Percentiles rank a stretch among this genome's conserved stretches.
Conservation (phyloP, 768 basidiomycete species). For the Tricholomella constricta region DNA sequence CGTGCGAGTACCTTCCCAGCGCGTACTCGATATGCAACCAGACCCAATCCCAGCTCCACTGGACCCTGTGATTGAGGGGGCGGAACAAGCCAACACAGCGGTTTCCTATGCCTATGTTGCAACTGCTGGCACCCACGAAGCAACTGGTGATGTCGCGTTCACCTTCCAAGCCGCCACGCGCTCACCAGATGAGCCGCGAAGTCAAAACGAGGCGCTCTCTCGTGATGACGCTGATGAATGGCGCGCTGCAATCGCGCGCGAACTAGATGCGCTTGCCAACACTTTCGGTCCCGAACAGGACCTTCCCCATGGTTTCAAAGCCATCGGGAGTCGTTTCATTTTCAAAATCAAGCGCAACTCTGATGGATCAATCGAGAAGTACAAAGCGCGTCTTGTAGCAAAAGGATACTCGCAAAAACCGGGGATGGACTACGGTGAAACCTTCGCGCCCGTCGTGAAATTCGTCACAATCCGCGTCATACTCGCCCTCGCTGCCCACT, state of each 20-base stretch:
- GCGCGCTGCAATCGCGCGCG: too few relatives aligned
- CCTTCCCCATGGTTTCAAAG: constrained; percentile 12
- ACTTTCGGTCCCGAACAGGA: neutral
- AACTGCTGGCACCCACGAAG: too few relatives aligned
- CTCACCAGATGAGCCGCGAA: too few relatives aligned
- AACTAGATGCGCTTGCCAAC: too few relatives aligned
- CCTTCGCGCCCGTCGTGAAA: constrained; percentile 25
- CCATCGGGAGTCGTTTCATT: constrained; percentile 21
- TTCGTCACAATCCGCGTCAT: constrained; percentile 16
- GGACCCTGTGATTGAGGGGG: neutral
- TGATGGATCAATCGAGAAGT: constrained; percentile 17
- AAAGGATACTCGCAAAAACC: constrained; percentile 27
- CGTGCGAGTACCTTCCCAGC: too few relatives aligned
- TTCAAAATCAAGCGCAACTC: constrained; percentile 23
- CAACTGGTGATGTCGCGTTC: too few relatives aligned
- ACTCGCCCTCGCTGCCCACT: constrained; percentile 30
- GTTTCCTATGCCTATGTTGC: too few relatives aligned
- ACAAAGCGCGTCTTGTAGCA: constrained; percentile 27
- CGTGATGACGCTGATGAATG: too few relatives aligned
- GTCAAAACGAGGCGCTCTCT: too few relatives aligned
- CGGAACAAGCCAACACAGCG: neutral
- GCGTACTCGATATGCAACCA: too few relatives aligned
- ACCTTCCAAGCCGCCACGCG: too few relatives aligned
- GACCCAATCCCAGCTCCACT: neutral
- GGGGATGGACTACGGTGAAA: constrained; percentile 37